Percentiles rank a stretch among this genome's conserved stretches.
Conservation (phyloP, 2,329 filamentous ascomycete genomes). For the Calonectria henricotiae region DNA sequence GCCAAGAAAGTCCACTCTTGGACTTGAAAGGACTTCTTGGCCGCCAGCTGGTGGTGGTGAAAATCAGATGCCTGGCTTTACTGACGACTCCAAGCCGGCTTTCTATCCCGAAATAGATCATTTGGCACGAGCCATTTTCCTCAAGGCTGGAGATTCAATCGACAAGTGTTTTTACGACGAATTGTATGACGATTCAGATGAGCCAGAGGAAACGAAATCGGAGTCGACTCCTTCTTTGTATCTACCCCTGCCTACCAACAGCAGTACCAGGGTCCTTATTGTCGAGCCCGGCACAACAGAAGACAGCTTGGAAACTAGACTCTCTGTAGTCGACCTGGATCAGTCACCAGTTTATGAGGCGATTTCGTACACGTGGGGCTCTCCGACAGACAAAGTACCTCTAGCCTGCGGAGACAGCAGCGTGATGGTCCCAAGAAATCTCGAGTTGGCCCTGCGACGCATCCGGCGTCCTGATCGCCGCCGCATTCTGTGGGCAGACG, state of each 20-base stretch:
- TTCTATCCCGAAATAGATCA: neutral
- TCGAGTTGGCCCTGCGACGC: neutral
- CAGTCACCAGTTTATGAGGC: neutral
- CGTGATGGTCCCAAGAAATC: neutral
- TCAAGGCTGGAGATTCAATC: neutral
- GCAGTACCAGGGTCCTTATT: neutral
- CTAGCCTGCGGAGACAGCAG: neutral
- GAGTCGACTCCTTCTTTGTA: neutral
- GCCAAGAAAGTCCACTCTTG: neutral
- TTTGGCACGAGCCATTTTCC: neutral
- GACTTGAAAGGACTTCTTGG: neutral
- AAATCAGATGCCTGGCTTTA: neutral
- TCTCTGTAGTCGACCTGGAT: neutral
- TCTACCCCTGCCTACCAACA: neutral
- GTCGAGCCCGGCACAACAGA: neutral
- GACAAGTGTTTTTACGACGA: neutral
- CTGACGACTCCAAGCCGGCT: neutral
- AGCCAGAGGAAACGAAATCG: neutral
- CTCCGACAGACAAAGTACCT: neutral
- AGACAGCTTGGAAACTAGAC: neutral
- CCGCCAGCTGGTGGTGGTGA: neutral
- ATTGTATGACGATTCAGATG: neutral
- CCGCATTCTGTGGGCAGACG: neutral
- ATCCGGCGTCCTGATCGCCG: neutral
- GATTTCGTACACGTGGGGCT: neutral